These are phyloP conservation scores for Pyrenochaeta sp. DNA, from an alignment of 2,329 filamentous ascomycete species.

Conservation along the genomic window DNA sequence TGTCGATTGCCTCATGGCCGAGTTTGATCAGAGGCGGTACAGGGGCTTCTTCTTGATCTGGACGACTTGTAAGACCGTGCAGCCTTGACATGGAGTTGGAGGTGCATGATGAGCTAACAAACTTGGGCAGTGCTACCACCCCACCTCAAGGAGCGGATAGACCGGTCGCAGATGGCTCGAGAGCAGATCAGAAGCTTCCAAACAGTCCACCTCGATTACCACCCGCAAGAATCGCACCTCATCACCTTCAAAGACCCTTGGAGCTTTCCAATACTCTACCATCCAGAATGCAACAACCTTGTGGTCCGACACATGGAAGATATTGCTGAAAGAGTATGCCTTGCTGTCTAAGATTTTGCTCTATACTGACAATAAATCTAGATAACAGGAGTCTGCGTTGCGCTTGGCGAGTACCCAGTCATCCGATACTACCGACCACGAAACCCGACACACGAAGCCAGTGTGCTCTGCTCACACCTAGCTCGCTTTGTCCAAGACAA, in stretches of 20 bases:
- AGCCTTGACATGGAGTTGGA: no score
- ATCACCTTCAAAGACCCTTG: constrained; percentile 93
- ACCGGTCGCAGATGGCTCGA: constrained; percentile 72
- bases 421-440: constrained; percentile 88
- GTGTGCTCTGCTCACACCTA: constrained; percentile 85
- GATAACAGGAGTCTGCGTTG: constrained; percentile 88
- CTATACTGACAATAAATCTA: constrained; percentile 45
- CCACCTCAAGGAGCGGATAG: constrained; percentile 75
- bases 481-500: constrained; percentile 92
- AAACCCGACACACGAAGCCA: constrained; percentile 82
- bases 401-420: constrained; percentile 91
- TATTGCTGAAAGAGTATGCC: constrained; percentile 82
- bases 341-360: neutral
- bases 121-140: constrained; percentile 69
- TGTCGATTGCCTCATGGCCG: constrained; percentile 91
- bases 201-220: constrained; percentile 87
- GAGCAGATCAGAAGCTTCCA: constrained; percentile 82
- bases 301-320: constrained; percentile 84
- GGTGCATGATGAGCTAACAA: constrained; percentile 6
- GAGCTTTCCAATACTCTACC: constrained; percentile 93
- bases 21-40: constrained; percentile 87
- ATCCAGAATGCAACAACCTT: constrained; percentile 86
- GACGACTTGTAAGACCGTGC: constrained; percentile 67
- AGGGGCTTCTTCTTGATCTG: constrained; percentile 82
- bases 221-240: constrained; percentile 87